phyloP scores from a whole-genome alignment of 345 rosid genomes.

The Garcia nutans region DNA sequence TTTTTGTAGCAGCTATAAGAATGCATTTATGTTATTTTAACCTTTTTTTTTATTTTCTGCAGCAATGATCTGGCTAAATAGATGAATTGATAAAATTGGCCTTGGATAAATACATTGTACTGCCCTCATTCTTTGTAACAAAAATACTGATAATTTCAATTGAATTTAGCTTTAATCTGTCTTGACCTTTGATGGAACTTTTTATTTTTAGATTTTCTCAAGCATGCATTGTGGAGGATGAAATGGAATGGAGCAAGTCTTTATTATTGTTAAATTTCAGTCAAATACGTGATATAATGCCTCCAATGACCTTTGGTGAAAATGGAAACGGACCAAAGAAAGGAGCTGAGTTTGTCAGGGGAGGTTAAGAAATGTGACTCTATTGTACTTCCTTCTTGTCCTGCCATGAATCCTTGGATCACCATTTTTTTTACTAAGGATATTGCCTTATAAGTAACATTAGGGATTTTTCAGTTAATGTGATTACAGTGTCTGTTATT shows the following conservation, averaged over 20 bases:
- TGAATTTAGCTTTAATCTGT: not conserved
- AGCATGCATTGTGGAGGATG: constrained; percentile 1
- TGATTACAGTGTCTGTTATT: not conserved
- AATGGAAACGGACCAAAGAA: constrained; percentile 5
- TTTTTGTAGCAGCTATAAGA: not conserved
- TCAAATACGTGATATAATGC: not conserved
- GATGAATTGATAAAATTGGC: not conserved
- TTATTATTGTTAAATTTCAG: not conserved
- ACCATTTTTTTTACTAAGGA: not conserved
- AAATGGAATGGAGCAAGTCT: not conserved
- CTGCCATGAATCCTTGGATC: not conserved
- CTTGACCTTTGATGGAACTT: not conserved
- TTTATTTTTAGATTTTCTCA: not conserved
- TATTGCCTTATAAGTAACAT: not conserved
- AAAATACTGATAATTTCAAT: not conserved
- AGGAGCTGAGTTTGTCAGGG: not conserved
- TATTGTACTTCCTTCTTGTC: not conserved
- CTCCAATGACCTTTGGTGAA: constrained; percentile 5
- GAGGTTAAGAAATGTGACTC: not conserved
- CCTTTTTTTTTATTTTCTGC: not conserved
- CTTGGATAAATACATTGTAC: not conserved
- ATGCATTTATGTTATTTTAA: not conserved
- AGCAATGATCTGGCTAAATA: not conserved
- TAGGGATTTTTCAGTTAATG: not conserved
- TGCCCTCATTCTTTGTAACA: not conserved